Evolutionary conservation across 805 yeast genomes (phyloP).

Genomic region (Kurtzmaniella cleridarum): DNA sequence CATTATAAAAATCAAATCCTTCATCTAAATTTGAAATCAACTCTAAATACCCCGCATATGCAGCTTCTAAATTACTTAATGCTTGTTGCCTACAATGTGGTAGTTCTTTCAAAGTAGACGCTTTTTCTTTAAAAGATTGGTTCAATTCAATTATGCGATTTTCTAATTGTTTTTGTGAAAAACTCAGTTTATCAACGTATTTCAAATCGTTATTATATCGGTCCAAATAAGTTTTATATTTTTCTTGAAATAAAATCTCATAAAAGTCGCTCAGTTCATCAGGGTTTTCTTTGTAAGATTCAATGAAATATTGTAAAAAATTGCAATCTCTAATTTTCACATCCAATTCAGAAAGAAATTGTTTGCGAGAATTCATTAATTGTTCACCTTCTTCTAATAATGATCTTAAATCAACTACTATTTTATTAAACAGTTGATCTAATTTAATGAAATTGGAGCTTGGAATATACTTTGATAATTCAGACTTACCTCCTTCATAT

Average conservation of each 20-base stretch:
- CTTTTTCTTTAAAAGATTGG: slow-evolving; percentile 19
- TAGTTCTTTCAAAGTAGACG: slow-evolving; percentile 11
- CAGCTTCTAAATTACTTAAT: slow-evolving; percentile 47
- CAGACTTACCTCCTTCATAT: slow-evolving; percentile 35
- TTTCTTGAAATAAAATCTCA: slow-evolving; percentile 26
- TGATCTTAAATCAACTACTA: slow-evolving; percentile 32
- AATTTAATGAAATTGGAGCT: slow-evolving; percentile 27
- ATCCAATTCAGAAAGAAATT: slow-evolving; percentile 37
- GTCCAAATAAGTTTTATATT: slow-evolving; percentile 39
- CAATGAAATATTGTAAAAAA: slow-evolving; percentile 49
- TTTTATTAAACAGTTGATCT: slow-evolving; percentile 23
- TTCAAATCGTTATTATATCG: slow-evolving; percentile 46
- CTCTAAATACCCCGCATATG: slow-evolving; percentile 48
- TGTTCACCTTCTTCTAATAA: slow-evolving; percentile 21
- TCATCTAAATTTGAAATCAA: slow-evolving; percentile 56
- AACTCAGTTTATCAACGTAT: slow-evolving; percentile 35
- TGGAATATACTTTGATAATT: slow-evolving; percentile 35
- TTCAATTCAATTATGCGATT: slow-evolving; percentile 30
- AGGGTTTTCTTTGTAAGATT: slow-evolving; percentile 32
- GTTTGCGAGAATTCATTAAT: slow-evolving; percentile 32
- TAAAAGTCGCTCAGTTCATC: slow-evolving; percentile 16
- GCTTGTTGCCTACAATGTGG: slow-evolving; percentile 40
- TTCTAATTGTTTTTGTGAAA: slow-evolving; percentile 30
- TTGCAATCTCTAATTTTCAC: slow-evolving; percentile 42
- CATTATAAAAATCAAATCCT: slow-evolving; percentile 68